Evolutionary conservation across 768 basidiomycete genomes (phyloP), one percentile per base, ranked within the genome.

Genomic region (Trametes punicea): DNA sequence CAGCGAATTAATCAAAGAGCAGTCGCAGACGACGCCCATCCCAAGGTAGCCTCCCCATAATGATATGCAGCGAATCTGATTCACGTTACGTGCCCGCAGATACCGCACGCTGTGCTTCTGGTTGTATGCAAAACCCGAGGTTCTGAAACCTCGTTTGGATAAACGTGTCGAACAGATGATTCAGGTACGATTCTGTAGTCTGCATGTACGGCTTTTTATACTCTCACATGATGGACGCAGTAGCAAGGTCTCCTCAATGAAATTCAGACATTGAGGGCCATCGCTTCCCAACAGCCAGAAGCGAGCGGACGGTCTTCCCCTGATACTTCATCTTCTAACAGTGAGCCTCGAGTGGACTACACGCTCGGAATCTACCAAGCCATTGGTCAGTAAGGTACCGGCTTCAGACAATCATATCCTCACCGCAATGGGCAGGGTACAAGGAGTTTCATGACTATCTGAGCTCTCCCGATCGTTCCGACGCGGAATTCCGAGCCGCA

Each of bases 331-430:
- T 31, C 40, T 30, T 1, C 18, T 6, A 4, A 20, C 26, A n/a
- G 33, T 1, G 27, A 18, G 2, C 39, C 26, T 15, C 55, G 21
- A 1, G 29, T 70, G n/a, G 81, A 93, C 65, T 88, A 84, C 64
- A 90, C 90, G 0, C 70, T 86, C 9, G 96, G 97, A 1, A 89
- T 98, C 54, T 98, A 90, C 70, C 97, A 99, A 69, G 83, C 92
- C 0, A 99, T 99, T 57, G 96, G 95, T 89, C 65, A 39, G 70
- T 33, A 6, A 5, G 16, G 6, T 15, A 18, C 23, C 34, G 20
- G 16, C 16, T 34, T 36, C 16, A 20, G 9, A 6, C 20, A 2
- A 27, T 60, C 51, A 52, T 26, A 67, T 40, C 47, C 38, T 60
- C 31, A 10, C 21, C 16, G 34, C 63, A 4, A n/a, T n/a, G n/a